Evolutionary conservation across 371 early-diverging fungal genomes (phyloP).

Genomic region (Nosema muscidifuracis): DNA sequence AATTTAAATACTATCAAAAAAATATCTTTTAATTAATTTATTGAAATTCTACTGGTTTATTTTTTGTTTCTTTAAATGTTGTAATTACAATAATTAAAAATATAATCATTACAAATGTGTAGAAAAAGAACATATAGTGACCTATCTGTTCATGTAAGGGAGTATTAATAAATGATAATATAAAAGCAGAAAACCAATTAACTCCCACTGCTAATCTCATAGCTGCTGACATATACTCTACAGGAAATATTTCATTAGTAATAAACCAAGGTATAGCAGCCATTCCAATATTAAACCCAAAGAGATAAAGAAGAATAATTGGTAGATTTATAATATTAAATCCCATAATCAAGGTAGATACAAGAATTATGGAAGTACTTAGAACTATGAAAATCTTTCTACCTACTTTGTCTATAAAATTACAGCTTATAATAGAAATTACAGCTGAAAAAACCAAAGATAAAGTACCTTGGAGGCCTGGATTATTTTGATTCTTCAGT

Average conservation of each 20-base stretch:
- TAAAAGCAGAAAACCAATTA: slow-evolving; percentile 47
- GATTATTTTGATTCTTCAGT: neutral
- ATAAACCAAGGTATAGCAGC: slow-evolving; percentile 69
- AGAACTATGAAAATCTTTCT: slow-evolving; percentile 70
- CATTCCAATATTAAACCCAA: slow-evolving; percentile 72
- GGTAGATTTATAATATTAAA: slow-evolving; percentile 67
- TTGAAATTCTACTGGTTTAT: slow-evolving; percentile 33
- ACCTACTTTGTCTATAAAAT: slow-evolving; percentile 72
- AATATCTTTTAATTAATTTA: slow-evolving; percentile 21
- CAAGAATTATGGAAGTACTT: slow-evolving; percentile 67
- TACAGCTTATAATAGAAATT: slow-evolving; percentile 65
- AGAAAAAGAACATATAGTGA: slow-evolving; percentile 18
- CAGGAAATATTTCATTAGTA: slow-evolving; percentile 71
- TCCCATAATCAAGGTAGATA: slow-evolving; percentile 27
- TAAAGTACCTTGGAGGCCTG: neutral
- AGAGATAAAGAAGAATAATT: slow-evolving; percentile 70
- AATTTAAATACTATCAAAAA: too few relatives aligned
- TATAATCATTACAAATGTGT: slow-evolving; percentile 8
- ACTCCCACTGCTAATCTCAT: slow-evolving; percentile 3
- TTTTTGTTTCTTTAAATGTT: slow-evolving; percentile 44
- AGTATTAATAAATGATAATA: neutral
- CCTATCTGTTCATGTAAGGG: slow-evolving; percentile 11
- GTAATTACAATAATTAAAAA: slow-evolving; percentile 18
- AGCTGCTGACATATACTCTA: slow-evolving; percentile 29
- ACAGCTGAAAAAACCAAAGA: slow-evolving; percentile 65